These are phyloP conservation scores for Cryoendolithus antarcticus DNA, from an alignment of 2,329 filamentous ascomycete species.

Conservation along the genomic window DNA sequence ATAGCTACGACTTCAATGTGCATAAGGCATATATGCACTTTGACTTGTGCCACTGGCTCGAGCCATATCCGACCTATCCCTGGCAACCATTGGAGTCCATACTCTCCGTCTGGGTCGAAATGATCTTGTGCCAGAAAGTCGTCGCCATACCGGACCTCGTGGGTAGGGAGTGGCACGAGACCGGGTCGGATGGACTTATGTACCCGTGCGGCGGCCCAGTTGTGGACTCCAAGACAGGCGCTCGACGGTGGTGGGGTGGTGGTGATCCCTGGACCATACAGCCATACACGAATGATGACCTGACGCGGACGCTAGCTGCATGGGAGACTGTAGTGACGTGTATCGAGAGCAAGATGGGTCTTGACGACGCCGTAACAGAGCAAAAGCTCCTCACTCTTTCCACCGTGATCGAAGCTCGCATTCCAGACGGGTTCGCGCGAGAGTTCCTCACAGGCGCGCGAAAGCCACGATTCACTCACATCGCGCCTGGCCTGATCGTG, in stretches of 20 bases:
- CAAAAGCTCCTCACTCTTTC: too few relatives aligned
- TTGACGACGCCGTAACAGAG: too few relatives aligned
- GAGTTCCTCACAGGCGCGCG: background rate
- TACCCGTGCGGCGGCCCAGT: too few relatives aligned
- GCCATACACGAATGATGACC: background rate
- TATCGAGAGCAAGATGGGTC: too few relatives aligned
- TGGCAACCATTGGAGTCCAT: slow-evolving; percentile 1
- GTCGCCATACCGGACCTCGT: background rate
- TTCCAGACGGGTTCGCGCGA: background rate
- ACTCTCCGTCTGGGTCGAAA: background rate
- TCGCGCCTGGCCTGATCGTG: background rate
- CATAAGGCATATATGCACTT: background rate
- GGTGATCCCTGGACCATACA: background rate
- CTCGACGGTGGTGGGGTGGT: background rate
- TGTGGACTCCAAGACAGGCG: background rate
- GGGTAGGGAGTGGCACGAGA: too few relatives aligned
- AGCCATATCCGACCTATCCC: background rate
- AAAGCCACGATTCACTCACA: background rate
- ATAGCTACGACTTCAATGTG: background rate
- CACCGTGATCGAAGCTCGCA: background rate
- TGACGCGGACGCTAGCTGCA: too few relatives aligned
- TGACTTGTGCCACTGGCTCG: background rate
- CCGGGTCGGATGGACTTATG: too few relatives aligned
- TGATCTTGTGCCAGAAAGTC: slow-evolving; percentile 1
- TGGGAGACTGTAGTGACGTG: too few relatives aligned